A percentile compares a stretch with the other conserved stretches of the same genome.
Evolutionary conservation across 1,284 basidiomycete genomes (phyloP).

Genomic region (Ustilago trichophora): DNA sequence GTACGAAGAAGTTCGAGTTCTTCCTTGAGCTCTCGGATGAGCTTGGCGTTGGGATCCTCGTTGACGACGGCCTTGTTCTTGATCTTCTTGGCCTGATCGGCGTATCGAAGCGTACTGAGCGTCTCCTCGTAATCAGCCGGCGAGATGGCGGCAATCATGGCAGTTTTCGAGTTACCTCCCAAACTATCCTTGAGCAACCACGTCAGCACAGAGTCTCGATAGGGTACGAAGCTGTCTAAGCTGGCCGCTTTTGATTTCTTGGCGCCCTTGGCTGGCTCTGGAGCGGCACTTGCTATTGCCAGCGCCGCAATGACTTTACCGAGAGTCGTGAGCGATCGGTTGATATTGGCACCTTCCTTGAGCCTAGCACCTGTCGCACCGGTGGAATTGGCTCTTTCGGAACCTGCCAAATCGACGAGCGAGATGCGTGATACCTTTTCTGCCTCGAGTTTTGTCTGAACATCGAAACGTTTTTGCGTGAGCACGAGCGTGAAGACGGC

Average conservation of each 20-base stretch:
- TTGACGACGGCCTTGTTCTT: slow-evolving; percentile 99
- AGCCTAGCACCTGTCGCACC: slow-evolving; percentile 64
- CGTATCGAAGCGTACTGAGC: slow-evolving; percentile 91
- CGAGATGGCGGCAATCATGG: slow-evolving; percentile 89
- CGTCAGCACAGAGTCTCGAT: slow-evolving; percentile 61
- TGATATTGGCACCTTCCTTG: slow-evolving; percentile 67
- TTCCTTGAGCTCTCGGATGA: slow-evolving; percentile 97
- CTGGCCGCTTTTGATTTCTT: slow-evolving; percentile 50
- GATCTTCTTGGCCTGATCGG: slow-evolving; percentile 97
- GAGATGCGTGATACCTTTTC: slow-evolving; percentile 63
- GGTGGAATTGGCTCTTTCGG: slow-evolving; percentile 64
- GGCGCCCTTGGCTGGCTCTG: slow-evolving; percentile 41
- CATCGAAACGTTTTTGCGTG: slow-evolving; percentile 54
- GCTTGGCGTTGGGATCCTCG: slow-evolving; percentile 98
- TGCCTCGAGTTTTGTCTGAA: slow-evolving; percentile 53
- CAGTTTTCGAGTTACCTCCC: slow-evolving; percentile 66
- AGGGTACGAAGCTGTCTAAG: slow-evolving; percentile 60
- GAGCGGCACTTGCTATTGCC: slow-evolving; percentile 42
- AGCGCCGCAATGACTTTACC: slow-evolving; percentile 62
- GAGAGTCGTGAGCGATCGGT: slow-evolving; percentile 52
- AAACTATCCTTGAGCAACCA: slow-evolving; percentile 68
- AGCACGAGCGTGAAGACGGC: slow-evolving; percentile 62
- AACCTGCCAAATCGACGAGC: slow-evolving; percentile 61
- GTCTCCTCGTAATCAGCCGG: slow-evolving; percentile 99
- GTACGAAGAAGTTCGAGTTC: slow-evolving; percentile 76